Base-by-base conservation (phyloP, 495 filamentous ascomycete genomes). In the Aspergillus homomorphus region DNA sequence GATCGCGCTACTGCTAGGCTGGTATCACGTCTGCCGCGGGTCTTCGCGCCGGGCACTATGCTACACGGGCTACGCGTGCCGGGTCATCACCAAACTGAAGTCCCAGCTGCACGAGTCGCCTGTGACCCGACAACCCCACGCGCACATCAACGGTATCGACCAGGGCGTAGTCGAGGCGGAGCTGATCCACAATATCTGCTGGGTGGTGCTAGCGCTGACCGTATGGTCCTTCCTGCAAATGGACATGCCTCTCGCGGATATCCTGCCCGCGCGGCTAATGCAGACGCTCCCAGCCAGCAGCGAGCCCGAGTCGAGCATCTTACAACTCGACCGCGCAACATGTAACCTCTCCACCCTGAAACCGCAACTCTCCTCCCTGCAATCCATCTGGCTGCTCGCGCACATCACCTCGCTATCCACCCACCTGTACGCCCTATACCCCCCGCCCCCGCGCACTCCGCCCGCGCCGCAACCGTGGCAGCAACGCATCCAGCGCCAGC, bases 191-290 rank as follows among this genome's bases (percentile, higher is more conserved):
- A 59, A 54, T 22, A 16, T 54, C 22, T 49, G 50, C 44, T 59
- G 57, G 57, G 1, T 54, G 22, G 43, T 44, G 15, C 41, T 59
- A 2, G 21, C 28, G 28, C 49, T 33, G 20, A 54, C 44, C n/a
- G 10, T 30, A 1, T 59, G 57, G 57, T 26, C 26, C 6, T 59
- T 50, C 14, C 54, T 59, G 41, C 57, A 59, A n/a, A 54, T 54
- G 19, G 51, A 59, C 14, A 44, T 43, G 52, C 50, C 51, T 1
- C 46, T 59, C n/a, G 9, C 42, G 12, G 10, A 50, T 16, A 26
- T 59, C 8, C 28, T 21, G 4, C 57, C 57, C 3, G 44, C 42
- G 18, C 28, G 26, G 3, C 33, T 38, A 2, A 49, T 38, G n/a
- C 51, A 42, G 2, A 51, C n/a, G 0, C 50, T 54, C 12, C 57